Base-by-base conservation (phyloP, 768 basidiomycete species). In the Butyriboletus loyo region DNA sequence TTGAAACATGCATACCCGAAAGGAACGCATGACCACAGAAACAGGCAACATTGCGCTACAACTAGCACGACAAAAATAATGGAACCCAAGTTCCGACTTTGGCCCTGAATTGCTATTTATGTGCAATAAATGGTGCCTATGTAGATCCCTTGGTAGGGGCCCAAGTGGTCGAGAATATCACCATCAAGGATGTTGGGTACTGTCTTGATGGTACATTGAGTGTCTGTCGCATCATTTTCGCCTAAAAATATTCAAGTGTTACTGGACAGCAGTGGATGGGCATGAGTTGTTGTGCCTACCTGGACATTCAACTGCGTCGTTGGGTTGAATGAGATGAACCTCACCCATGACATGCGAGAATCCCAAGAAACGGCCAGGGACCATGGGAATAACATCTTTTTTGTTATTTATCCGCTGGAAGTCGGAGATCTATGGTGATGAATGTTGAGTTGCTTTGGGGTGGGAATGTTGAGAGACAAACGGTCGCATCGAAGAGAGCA, bases 111-210 rank as follows among this genome's bases (percentile, higher is more conserved):
- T 51, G 24, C 37, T 38, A 42, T 49, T 65, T 51, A 67, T n/a
- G 67, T 70, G 62, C 60, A 69, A 34, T 42, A 77, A 25, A 75
- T 68, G 5, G 79, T 80, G 38, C 84, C 84, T 36, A 85, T 78
- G 50, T 60, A 72, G 46, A 84, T 77, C 21, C 82, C 83, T 50
- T 83, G 66, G 55, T 77, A 79, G 9, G 77, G 74, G 55, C 85
- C 85, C 43, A 81, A 62, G 66, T 89, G 86, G 60, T 87, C 61
- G 7, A 77, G 46, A 40, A 81, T 71, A 49, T 82, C 65, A 24
- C 80, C 76, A 4, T 61, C 70, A 10, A 81, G 59, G 47, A 87
- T 65, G 57, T 76, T 80, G 1, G 82, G 81, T 11, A 86, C 84
- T 5, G 76, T 73, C 35, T 63, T 59, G 49, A 81, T 78, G 30